These are phyloP conservation scores for Linum usitatissimum DNA, from an alignment of 345 rosid species.

Conservation along the genomic window DNA sequence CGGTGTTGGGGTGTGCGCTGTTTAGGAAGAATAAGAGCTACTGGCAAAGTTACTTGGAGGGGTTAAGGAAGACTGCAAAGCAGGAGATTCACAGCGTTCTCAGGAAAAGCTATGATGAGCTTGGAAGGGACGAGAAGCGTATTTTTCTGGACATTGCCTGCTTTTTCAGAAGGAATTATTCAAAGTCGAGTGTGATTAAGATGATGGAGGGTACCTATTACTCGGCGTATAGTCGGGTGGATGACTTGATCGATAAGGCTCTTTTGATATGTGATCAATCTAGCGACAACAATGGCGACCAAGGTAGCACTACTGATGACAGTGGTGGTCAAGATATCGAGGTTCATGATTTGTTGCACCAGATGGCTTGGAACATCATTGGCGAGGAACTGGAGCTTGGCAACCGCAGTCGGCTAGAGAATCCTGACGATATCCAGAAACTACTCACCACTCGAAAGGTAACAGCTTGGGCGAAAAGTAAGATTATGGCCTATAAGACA, in stretches of 20 bases:
- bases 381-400: background rate
- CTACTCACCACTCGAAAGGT: background rate
- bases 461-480: too few species aligned
- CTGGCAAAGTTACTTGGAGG: background rate
- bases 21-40: background rate
- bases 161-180: background rate
- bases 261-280: background rate
- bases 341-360: background rate
- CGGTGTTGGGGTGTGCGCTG: background rate
- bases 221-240: background rate
- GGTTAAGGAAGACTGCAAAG: background rate
- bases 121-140: background rate
- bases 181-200: background rate
- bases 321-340: background rate
- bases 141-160: background rate
- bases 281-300: background rate
- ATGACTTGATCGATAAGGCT: background rate
- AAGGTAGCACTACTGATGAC: too few species aligned
- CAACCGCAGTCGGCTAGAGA: background rate
- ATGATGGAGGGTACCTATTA: background rate
- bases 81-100: background rate
- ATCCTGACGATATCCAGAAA: background rate
- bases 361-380: background rate
- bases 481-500: too few species aligned
- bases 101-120: background rate